These are phyloP conservation scores for Kuraishia ogatae DNA, from an alignment of 805 yeast species.

Conservation along the genomic window DNA sequence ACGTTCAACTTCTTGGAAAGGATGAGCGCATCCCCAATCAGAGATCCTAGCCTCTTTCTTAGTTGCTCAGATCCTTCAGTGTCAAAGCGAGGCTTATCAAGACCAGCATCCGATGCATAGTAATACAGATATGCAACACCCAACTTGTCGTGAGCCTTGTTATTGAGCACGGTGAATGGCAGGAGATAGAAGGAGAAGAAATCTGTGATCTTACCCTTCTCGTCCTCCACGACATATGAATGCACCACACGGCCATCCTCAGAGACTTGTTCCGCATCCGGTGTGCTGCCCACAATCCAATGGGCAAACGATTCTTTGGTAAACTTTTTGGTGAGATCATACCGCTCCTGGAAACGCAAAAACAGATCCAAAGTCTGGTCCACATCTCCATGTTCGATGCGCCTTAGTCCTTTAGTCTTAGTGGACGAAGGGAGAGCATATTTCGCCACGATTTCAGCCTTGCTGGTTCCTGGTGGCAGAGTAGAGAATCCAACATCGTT, in stretches of 20 bases:
- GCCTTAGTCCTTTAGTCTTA: conserved; percentile 45
- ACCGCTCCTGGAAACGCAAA: conserved; percentile 53
- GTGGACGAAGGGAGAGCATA: conserved; percentile 48
- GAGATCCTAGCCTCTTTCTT: conserved; percentile 46
- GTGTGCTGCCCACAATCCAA: conserved; percentile 60
- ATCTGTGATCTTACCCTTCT: conserved; percentile 68
- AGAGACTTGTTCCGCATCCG: conserved; percentile 13
- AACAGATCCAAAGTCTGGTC: conserved; percentile 55
- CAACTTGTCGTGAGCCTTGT: conserved; percentile 52
- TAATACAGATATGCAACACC: conserved; percentile 87
- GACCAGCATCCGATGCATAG: conserved; percentile 69
- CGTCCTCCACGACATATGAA: conserved; percentile 67
- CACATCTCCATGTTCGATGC: conserved; percentile 51
- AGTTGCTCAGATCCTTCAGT: conserved; percentile 33
- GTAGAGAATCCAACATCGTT: conserved; percentile 86
- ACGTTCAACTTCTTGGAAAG: conserved; percentile 58
- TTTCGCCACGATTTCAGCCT: conserved; percentile 54
- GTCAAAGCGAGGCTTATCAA: conserved; percentile 27
- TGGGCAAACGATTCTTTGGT: conserved; percentile 60
- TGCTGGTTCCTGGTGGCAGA: conserved; percentile 64
- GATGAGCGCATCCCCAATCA: conserved; percentile 70
- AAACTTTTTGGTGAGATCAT: conserved; percentile 67
- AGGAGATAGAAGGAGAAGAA: conserved; percentile 83
- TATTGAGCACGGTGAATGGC: conserved; percentile 76
- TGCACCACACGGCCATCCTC: conserved; percentile 45